phyloP scores from a whole-genome alignment of 2,329 filamentous ascomycete genomes.

The Magnaporthales sp. region DNA sequence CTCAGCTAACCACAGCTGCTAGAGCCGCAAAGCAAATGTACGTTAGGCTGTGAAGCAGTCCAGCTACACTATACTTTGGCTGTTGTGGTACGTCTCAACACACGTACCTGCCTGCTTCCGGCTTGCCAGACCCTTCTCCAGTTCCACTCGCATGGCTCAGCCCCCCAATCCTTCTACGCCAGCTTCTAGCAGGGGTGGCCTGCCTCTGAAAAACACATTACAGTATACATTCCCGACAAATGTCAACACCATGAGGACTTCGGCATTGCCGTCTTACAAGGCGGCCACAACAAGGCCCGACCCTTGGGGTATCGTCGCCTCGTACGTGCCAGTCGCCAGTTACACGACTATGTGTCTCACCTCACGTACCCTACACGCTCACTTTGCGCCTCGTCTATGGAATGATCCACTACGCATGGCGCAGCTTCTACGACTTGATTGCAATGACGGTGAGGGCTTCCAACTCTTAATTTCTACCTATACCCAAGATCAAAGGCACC shows the following conservation, averaged over 20 bases:
- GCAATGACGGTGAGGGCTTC: constrained; percentile 20
- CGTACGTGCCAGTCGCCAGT: constrained; percentile 31
- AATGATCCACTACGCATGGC: constrained; percentile 34
- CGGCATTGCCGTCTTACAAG: constrained; percentile 41
- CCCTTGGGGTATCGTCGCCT: constrained; percentile 40
- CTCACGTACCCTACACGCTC: constrained; percentile 32
- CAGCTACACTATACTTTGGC: not conserved
- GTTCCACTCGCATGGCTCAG: not conserved
- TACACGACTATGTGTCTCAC: constrained; percentile 40
- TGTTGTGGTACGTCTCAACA: not conserved
- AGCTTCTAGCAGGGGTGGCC: not conserved
- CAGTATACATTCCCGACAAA: not conserved
- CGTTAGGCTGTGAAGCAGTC: no score
- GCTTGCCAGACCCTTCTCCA: not conserved
- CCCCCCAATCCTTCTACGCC: not conserved
- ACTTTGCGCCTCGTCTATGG: constrained; percentile 46
- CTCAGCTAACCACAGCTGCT: no score
- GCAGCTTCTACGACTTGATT: constrained; percentile 29
- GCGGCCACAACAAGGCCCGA: constrained; percentile 36
- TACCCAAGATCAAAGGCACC: not conserved
- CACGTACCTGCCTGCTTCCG: not conserved
- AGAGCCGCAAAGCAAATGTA: not conserved
- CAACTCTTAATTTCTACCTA: not conserved
- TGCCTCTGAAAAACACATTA: not conserved
- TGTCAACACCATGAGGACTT: constrained; percentile 3